A percentile compares a stretch with the other conserved stretches of the same genome.
Evolutionary conservation across 1,284 basidiomycete genomes (phyloP).

Genomic region (Leccinum insolens): DNA sequence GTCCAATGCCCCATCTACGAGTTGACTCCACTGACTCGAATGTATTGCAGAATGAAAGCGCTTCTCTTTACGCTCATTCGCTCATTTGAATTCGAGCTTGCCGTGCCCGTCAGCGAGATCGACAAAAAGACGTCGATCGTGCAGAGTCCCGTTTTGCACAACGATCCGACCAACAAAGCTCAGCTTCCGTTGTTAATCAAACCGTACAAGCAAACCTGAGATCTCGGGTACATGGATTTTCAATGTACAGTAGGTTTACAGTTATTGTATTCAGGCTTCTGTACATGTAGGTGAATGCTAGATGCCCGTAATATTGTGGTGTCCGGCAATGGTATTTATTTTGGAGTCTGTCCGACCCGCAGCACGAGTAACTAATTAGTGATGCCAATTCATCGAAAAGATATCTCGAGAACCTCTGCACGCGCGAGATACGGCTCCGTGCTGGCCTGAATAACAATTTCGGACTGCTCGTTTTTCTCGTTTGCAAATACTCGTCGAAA

Average conservation of each 20-base stretch:
- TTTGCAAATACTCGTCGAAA: constrained; percentile 51
- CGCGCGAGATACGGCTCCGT: constrained; percentile 84
- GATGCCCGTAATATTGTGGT: not conserved
- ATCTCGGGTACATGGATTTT: not conserved
- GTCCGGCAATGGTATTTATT: not conserved
- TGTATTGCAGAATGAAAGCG: constrained; percentile 39
- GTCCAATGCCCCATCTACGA: constrained; percentile 14
- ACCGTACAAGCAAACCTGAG: constrained; percentile 1
- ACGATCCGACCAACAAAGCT: constrained; percentile 14
- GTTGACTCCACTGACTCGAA: not conserved
- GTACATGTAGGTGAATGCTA: too few species aligned
- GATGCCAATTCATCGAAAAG: not conserved
- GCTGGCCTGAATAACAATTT: constrained; percentile 83
- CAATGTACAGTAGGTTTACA: not conserved
- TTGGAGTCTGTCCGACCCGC: not conserved
- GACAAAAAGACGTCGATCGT: constrained; percentile 39
- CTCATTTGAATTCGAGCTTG: constrained; percentile 57
- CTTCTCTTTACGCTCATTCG: constrained; percentile 59
- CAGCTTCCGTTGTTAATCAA: constrained; percentile 27
- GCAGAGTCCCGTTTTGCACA: constrained; percentile 41
- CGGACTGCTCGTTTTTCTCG: constrained; percentile 94
- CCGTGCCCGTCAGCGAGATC: constrained; percentile 47
- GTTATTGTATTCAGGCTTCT: not conserved
- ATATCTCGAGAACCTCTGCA: constrained; percentile 91
- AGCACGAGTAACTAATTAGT: too few species aligned